Conservation (phyloP, 352 stramenopile genomes). For the Pythium dissimile region DNA sequence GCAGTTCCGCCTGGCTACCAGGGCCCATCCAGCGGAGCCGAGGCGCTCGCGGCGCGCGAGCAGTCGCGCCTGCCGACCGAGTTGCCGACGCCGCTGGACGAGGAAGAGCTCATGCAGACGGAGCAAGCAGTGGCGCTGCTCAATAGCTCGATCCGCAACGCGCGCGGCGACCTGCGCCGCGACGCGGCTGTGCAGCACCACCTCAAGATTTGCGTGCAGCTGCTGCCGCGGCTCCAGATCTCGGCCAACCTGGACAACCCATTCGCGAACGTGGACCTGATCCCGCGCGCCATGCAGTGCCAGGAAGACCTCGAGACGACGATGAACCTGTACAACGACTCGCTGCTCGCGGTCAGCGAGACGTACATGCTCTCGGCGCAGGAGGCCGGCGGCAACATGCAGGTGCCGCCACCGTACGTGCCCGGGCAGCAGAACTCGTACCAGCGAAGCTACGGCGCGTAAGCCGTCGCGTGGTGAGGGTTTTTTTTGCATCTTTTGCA, state of each 20-base stretch:
- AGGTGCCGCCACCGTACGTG: constrained; percentile 78
- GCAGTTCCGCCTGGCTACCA: constrained; percentile 53
- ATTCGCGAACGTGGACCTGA: constrained; percentile 85
- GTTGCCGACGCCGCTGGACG: constrained; percentile 78
- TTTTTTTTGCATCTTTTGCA: not conserved
- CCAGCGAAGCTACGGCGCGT: constrained; percentile 84
- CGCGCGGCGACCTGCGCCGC: constrained; percentile 73
- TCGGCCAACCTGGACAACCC: constrained; percentile 88
- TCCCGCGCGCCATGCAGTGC: constrained; percentile 86
- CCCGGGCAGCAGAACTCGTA: constrained; percentile 89
- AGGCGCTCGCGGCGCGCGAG: constrained; percentile 77
- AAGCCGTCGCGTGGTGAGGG: constrained; percentile 17
- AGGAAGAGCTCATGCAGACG: constrained; percentile 83
- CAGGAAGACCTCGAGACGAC: constrained; percentile 84
- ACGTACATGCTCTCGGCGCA: constrained; percentile 81
- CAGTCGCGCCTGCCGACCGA: constrained; percentile 77
- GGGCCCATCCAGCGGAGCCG: constrained; percentile 36
- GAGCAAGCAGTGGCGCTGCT: constrained; percentile 78
- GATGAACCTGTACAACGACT: constrained; percentile 89
- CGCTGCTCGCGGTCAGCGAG: constrained; percentile 80
- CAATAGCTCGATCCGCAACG: constrained; percentile 75
- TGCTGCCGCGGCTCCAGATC: constrained; percentile 82
- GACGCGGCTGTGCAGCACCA: constrained; percentile 82
- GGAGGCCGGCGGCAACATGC: constrained; percentile 41
- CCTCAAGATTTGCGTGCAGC: constrained; percentile 84